Percentiles rank a stretch among this genome's conserved stretches.
Evolutionary conservation across 306 rosid species (phyloP).

Genomic region (Cucumis cinereus): DNA sequence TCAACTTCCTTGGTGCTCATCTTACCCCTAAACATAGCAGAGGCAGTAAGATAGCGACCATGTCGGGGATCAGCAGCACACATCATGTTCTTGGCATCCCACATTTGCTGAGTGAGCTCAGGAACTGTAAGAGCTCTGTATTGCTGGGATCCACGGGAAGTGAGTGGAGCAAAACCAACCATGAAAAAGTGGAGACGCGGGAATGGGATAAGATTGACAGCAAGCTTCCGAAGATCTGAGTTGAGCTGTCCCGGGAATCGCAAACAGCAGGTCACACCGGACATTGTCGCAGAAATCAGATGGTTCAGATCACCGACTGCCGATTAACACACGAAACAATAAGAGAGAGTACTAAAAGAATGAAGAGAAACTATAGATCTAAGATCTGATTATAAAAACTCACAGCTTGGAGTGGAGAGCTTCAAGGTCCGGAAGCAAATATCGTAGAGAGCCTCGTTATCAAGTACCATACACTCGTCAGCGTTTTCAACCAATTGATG

Average conservation of each 20-base stretch:
- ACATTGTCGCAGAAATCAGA: conserved; percentile 42
- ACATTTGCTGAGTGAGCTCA: conserved; percentile 46
- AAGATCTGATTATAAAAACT: not conserved
- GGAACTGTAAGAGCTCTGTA: conserved; percentile 43
- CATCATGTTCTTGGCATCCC: conserved; percentile 51
- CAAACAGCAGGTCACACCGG: conserved; percentile 47
- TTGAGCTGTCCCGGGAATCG: conserved; percentile 41
- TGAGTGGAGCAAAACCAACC: conserved; percentile 41
- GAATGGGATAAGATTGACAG: conserved; percentile 31
- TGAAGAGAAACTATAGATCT: not conserved
- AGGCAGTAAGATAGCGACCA: conserved; percentile 39
- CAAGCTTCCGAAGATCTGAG: conserved; percentile 36
- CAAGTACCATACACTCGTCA: conserved; percentile 40
- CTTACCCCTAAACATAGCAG: conserved; percentile 41
- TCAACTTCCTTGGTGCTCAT: conserved; percentile 47
- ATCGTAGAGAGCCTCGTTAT: conserved; percentile 33
- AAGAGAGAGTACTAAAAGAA: not conserved
- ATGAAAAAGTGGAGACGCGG: conserved; percentile 39
- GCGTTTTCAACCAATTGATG: conserved; percentile 44
- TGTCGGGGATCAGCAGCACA: conserved; percentile 45
- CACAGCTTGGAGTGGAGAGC: conserved; percentile 47
- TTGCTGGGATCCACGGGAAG: conserved; percentile 45
- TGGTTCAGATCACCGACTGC: conserved; percentile 42
- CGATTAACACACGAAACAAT: not conserved
- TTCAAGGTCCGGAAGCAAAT: conserved; percentile 48